These are phyloP conservation scores for Venturia asperata DNA, from an alignment of 2,329 filamentous ascomycete genomes.

Conservation along the genomic window DNA sequence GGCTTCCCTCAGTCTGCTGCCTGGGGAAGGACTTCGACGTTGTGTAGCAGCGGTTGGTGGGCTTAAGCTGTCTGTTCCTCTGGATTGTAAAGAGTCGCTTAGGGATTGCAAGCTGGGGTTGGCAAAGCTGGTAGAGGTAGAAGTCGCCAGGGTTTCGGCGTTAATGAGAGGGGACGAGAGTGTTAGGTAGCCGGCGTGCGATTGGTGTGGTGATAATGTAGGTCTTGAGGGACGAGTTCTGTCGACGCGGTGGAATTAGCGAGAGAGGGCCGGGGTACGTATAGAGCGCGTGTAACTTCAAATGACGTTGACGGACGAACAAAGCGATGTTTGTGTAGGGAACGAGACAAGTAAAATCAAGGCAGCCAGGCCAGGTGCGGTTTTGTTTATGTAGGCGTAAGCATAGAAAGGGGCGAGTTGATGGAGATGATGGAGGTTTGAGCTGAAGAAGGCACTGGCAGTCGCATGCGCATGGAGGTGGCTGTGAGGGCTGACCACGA, in stretches of 20 bases:
- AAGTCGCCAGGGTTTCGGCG: constrained; percentile 34
- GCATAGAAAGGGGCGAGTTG: background rate
- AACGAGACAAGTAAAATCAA: background rate
- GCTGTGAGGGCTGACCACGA: constrained; percentile 2
- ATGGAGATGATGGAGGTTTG: background rate
- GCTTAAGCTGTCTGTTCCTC: constrained; percentile 28
- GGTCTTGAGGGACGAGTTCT: constrained; percentile 24
- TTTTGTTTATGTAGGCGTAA: background rate
- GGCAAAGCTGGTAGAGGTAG: constrained; percentile 26
- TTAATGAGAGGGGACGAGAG: constrained; percentile 43
- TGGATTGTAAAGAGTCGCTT: constrained; percentile 16
- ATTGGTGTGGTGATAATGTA: constrained; percentile 41
- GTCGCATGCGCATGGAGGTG: background rate
- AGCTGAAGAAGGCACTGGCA: background rate
- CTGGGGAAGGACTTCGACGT: constrained; percentile 61
- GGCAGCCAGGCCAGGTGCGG: background rate
- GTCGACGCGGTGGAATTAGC: background rate
- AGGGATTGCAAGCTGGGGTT: constrained; percentile 20
- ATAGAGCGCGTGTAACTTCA: background rate
- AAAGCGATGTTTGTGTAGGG: background rate
- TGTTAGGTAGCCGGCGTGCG: constrained; percentile 44
- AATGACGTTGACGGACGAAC: background rate
- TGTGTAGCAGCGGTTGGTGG: constrained; percentile 25
- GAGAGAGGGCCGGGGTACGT: background rate
- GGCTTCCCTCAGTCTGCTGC: constrained; percentile 63